phyloP scores from a whole-genome alignment of 805 yeast species.

The Zygosaccharomyces kombuchaensis region DNA sequence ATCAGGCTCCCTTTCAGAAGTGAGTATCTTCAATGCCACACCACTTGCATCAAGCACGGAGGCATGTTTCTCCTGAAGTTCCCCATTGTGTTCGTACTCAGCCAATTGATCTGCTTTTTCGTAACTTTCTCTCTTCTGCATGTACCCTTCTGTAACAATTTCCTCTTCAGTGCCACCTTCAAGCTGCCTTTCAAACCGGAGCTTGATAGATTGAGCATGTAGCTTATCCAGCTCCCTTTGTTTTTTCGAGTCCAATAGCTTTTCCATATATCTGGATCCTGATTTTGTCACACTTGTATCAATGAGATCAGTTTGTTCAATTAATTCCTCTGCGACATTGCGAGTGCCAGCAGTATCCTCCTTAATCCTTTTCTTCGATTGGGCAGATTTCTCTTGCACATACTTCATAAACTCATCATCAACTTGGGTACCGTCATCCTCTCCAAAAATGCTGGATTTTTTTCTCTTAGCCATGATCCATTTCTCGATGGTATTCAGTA shows the following conservation, averaged over 20 bases:
- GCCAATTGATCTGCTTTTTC: slow-evolving; percentile 16
- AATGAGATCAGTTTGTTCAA: not conserved
- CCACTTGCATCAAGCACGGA: slow-evolving; percentile 2
- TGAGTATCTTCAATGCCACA: slow-evolving; percentile 9
- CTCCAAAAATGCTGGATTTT: slow-evolving; percentile 10
- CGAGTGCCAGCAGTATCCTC: slow-evolving; percentile 8
- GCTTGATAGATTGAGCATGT: slow-evolving; percentile 37
- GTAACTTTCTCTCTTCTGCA: slow-evolving; percentile 35
- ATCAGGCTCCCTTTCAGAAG: not conserved
- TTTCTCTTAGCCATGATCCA: slow-evolving; percentile 14
- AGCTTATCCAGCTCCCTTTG: slow-evolving; percentile 44
- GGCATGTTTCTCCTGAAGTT: not conserved
- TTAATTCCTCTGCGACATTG: not conserved
- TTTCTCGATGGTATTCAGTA: not conserved
- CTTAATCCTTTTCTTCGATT: slow-evolving; percentile 12
- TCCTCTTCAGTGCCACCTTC: slow-evolving; percentile 39
- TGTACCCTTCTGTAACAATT: slow-evolving; percentile 48
- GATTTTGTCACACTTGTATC: not conserved
- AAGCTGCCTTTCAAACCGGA: slow-evolving; percentile 37
- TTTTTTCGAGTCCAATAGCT: slow-evolving; percentile 42
- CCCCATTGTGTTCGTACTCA: slow-evolving; percentile 6
- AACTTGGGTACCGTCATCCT: slow-evolving; percentile 32
- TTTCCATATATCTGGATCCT: slow-evolving; percentile 36
- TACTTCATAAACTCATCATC: slow-evolving; percentile 40
- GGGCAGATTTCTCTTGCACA: slow-evolving; percentile 21